A percentile compares a stretch with the other conserved stretches of the same genome.
These are phyloP conservation scores for Aspergillus phoenicis DNA, from an alignment of 2,329 filamentous ascomycete species.

Conservation along the genomic window DNA sequence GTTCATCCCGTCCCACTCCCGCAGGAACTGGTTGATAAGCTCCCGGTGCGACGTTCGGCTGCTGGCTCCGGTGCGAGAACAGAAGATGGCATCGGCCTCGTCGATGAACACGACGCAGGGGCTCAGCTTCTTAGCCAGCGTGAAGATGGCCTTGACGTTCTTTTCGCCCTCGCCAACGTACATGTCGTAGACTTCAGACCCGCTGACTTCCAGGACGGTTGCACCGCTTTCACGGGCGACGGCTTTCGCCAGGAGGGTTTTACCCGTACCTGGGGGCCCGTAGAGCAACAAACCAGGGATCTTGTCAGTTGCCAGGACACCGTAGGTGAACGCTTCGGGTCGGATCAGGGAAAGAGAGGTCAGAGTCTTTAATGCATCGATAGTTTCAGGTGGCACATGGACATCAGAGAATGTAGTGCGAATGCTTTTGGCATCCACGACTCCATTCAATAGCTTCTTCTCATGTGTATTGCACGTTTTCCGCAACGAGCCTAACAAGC, in stretches of 20 bases:
- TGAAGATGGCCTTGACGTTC: constrained; percentile 90
- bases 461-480: constrained; percentile 74
- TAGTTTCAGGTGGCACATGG: constrained; percentile 77
- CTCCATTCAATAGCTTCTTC: constrained; percentile 76
- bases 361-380: constrained; percentile 83
- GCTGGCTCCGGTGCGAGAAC: constrained; percentile 65
- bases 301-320: constrained; percentile 85
- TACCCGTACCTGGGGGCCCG: constrained; percentile 74
- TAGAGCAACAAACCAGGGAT: constrained; percentile 89
- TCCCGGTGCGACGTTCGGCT: constrained; percentile 76
- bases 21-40: constrained; percentile 93
- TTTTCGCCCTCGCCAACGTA: constrained; percentile 96
- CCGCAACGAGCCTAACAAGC: constrained; percentile 53
- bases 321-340: constrained; percentile 94
- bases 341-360: constrained; percentile 84
- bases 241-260: constrained; percentile 64
- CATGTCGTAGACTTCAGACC: constrained; percentile 92
- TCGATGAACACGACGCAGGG: constrained; percentile 97
- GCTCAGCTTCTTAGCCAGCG: constrained; percentile 83
- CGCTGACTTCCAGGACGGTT: constrained; percentile 78
- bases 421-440: constrained; percentile 80
- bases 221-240: constrained; percentile 68
- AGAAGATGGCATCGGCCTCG: constrained; percentile 91
- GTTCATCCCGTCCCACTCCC: constrained; percentile 94
- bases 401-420: constrained; percentile 86